Conservation (phyloP, 2,329 filamentous ascomycete species). For the Hypoxylon sp. region DNA sequence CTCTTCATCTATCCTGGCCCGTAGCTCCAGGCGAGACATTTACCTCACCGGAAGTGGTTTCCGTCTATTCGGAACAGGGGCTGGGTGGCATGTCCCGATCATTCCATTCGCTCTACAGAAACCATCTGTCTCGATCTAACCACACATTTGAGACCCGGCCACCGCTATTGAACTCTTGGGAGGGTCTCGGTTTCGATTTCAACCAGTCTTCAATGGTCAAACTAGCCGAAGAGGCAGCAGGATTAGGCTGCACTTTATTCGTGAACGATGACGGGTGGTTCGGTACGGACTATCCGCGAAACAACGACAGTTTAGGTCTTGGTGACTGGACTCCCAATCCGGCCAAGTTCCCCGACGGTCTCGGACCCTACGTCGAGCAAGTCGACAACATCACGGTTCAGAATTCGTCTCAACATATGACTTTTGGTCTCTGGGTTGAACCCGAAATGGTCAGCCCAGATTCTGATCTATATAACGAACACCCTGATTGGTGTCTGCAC, state of each 20-base stretch:
- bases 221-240: conserved; percentile 64
- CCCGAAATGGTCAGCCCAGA: conserved; percentile 74
- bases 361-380: conserved; percentile 59
- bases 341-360: conserved; percentile 65
- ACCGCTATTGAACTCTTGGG: conserved; percentile 72
- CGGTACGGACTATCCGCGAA: conserved; percentile 66
- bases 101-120: conserved; percentile 68
- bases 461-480: conserved; percentile 66
- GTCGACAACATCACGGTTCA: conserved; percentile 59
- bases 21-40: conserved; percentile 65
- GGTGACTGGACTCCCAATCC: conserved; percentile 71
- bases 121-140: conserved; percentile 63
- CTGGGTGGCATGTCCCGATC: conserved; percentile 69
- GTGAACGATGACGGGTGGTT: conserved; percentile 76
- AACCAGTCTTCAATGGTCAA: conserved; percentile 64
- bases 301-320: conserved; percentile 64
- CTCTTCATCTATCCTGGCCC: conserved; percentile 66
- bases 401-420: conserved; percentile 57
- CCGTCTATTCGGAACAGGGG: conserved; percentile 66
- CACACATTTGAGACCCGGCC: conserved; percentile 59
- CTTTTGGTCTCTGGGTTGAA: conserved; percentile 73
- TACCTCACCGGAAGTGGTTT: conserved; percentile 68
- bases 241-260: conserved; percentile 68
- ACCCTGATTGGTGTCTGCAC: conserved; percentile 71
- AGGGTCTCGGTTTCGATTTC: conserved; percentile 67